phyloP scores from a whole-genome alignment of 1,139 yeast genomes.

The Yamadazyma buinensis region DNA sequence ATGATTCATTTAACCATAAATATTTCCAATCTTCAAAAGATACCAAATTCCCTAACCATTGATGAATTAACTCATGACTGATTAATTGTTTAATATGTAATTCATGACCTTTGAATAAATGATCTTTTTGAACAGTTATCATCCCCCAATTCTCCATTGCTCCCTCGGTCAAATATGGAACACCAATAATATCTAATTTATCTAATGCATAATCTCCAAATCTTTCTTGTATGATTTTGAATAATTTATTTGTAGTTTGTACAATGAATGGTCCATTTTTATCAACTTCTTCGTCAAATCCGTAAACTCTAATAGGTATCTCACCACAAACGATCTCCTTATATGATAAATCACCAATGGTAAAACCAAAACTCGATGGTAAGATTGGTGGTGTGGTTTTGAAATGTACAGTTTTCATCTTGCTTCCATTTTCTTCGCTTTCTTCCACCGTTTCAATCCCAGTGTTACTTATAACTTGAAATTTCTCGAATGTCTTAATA shows the following conservation, averaged over 20 bases:
- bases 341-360: constrained; percentile 59
- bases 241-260: constrained; percentile 37
- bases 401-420: constrained; percentile 24
- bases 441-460: constrained; percentile 11
- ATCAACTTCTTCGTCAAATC: constrained; percentile 48
- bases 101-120: constrained; percentile 11
- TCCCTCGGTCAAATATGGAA: constrained; percentile 70
- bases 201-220: constrained; percentile 52
- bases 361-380: constrained; percentile 62
- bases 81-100: constrained; percentile 51
- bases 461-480: constrained; percentile 50
- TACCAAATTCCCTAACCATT: constrained; percentile 69
- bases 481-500: constrained; percentile 41
- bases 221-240: constrained; percentile 42
- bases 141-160: constrained; percentile 81
- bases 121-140: constrained; percentile 49
- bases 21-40: constrained; percentile 65
- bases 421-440: constrained; percentile 23
- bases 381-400: constrained; percentile 54
- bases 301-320: constrained; percentile 49
- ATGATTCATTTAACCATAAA: constrained; percentile 71
- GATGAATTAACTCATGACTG: constrained; percentile 71
- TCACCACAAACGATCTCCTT: constrained; percentile 29
- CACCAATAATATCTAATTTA: constrained; percentile 61
- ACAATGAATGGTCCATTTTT: constrained; percentile 42